Evolutionary conservation across 2,329 filamentous ascomycete species (phyloP), one percentile per base, ranked within the genome.

Genomic region (Trichophyton verrucosum): DNA sequence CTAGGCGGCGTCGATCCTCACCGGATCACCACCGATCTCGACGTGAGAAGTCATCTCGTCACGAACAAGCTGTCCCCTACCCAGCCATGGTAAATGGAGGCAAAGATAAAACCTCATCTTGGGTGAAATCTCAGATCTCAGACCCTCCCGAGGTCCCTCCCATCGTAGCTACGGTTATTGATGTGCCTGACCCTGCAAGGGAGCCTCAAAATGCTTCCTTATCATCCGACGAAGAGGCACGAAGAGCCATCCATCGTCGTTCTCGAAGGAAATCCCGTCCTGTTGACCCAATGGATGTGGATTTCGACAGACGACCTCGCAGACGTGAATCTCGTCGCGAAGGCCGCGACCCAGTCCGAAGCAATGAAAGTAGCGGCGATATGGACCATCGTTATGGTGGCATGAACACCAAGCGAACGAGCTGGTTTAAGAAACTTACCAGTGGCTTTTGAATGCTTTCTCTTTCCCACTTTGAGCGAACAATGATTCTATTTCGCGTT

Each of bases 41-140:
- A 7, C 67, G 67, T 27, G 70, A 72, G 46, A 72, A 72, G 51
- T 65, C 67, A 38, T 65, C 66, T 53, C 68, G 67, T 13, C 62
- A 59, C 30, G 40, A 42, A 4, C 57, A 46, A 8, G 44, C 59
- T 17, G 53, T 61, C 20, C 63, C 68, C 62, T 58, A 65, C 57
- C 66, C 66, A 1, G 70, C 71, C 36, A 68, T 72, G 62, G 71
- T 70, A 64, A 65, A 68, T 36, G 72, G 73, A 20, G 74, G 70
- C 22, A 75, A 74, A 65, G 75, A 79, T 59, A 79, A 80, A 66
- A 80, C 76, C 38, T 77, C 76, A 6, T 78, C 75, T 5, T 80
- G 78, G 78, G 72, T 80, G 6, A 71, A 79, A 62, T 77, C 75
- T 1, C 77, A 78, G 65, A 70, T 73, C 7, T 73, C 72, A 27